phyloP scores from a whole-genome alignment of 2,329 filamentous ascomycete species.

The Pestalotiopsis fici region DNA sequence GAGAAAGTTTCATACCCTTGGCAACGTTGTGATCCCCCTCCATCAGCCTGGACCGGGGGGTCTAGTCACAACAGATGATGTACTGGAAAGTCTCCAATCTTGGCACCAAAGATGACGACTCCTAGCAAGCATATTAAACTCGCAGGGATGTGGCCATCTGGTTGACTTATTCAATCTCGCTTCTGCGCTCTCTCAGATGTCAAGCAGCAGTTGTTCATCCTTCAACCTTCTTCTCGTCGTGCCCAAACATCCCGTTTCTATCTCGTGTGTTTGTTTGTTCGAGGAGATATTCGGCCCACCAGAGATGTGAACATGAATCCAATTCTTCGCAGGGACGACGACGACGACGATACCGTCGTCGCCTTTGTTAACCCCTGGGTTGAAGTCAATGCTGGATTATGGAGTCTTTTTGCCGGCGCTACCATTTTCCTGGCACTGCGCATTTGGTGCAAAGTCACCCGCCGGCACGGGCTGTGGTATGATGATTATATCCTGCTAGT shows the following conservation, averaged over 20 bases:
- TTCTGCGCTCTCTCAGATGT: neutral
- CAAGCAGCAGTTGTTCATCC: neutral
- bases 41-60: neutral
- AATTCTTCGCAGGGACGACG: constrained; percentile 2
- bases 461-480: constrained; percentile 38
- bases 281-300: neutral
- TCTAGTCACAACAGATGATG: neutral
- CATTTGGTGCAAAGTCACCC: constrained; percentile 35
- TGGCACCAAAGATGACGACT: constrained; percentile 6
- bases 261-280: neutral
- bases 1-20: constrained; percentile 7
- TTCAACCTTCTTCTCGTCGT: neutral
- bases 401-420: constrained; percentile 32
- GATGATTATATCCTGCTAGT: constrained; percentile 38
- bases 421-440: constrained; percentile 30
- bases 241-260: neutral
- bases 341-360: constrained; percentile 1
- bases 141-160: neutral
- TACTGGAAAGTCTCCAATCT: neutral
- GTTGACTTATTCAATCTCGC: neutral
- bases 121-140: neutral
- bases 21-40: neutral
- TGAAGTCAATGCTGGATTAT: constrained; percentile 15
- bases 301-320: constrained; percentile 6
- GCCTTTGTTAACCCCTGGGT: constrained; percentile 1